A percentile compares a stretch with the other conserved stretches of the same genome.
Conservation (phyloP, 2,329 filamentous ascomycete species). For the Grosmannia clavigera region DNA sequence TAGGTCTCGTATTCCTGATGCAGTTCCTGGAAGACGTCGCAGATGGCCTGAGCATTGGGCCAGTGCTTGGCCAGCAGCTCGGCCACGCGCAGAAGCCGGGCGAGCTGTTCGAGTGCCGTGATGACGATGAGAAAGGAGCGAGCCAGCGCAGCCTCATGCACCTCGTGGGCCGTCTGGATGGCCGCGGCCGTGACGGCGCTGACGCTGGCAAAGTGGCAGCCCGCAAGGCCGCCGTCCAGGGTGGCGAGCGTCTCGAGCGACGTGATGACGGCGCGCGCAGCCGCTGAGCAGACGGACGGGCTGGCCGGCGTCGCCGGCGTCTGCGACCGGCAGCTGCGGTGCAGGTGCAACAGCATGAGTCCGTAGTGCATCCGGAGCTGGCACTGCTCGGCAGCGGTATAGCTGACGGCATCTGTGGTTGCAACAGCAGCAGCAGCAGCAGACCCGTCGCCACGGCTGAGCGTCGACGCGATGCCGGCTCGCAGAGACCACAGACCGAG, state of each 20-base stretch:
- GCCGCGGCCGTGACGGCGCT: constrained; percentile 1
- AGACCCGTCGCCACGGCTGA: background rate
- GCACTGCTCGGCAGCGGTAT: background rate
- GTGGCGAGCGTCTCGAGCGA: background rate
- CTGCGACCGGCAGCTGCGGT: background rate
- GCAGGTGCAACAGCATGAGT: background rate
- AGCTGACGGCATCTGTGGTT: background rate
- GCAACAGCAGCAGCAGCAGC: background rate
- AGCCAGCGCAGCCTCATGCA: background rate
- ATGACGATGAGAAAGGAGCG: background rate
- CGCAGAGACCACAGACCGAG: background rate
- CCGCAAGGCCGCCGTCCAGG: background rate
- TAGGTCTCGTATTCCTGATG: constrained; percentile 4
- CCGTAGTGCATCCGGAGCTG: constrained; percentile 1
- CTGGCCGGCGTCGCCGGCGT: background rate
- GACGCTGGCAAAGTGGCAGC: constrained; percentile 2
- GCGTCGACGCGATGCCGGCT: background rate
- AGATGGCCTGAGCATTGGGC: constrained; percentile 2
- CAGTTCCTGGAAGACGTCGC: constrained; percentile 2
- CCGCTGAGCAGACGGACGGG: background rate
- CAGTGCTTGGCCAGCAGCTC: constrained; percentile 1
- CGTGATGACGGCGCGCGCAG: background rate
- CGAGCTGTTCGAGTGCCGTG: background rate
- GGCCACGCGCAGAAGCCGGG: background rate
- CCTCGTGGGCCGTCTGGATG: constrained; percentile 3